Evolutionary conservation across 495 filamentous ascomycete genomes (phyloP).

Genomic region (Chaetomium fimeti): DNA sequence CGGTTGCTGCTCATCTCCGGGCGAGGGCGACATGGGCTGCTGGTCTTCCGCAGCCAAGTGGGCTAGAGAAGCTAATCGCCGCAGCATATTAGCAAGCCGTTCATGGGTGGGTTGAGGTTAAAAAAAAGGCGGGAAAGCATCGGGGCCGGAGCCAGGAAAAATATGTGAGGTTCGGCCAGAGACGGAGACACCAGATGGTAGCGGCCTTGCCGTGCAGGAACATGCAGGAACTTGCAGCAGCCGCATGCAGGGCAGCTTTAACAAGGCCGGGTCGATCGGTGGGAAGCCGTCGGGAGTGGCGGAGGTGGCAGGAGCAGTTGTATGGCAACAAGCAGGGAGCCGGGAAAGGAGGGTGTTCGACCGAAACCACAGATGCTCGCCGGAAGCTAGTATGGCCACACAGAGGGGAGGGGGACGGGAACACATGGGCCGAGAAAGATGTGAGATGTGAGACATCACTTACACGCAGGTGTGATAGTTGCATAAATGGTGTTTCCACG

Average conservation of each 20-base stretch:
- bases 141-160: neutral
- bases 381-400: neutral
- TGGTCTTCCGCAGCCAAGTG: conserved; percentile 41
- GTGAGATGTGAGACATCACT: conserved; percentile 24
- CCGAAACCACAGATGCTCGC: neutral
- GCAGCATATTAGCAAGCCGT: conserved; percentile 44
- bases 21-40: conserved; percentile 56
- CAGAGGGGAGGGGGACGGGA: neutral
- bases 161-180: conserved; percentile 21
- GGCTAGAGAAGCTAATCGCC: conserved; percentile 47
- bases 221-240: conserved; percentile 38
- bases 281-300: conserved; percentile 13
- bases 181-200: conserved; percentile 17
- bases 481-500: conserved; percentile 23
- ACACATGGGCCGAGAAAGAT: conserved; percentile 11
- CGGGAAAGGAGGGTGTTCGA: neutral
- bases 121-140: neutral
- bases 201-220: conserved; percentile 24
- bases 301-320: conserved; percentile 7
- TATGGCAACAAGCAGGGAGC: neutral
- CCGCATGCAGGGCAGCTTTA: conserved; percentile 36
- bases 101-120: conserved; percentile 14
- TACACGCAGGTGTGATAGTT: conserved; percentile 29
- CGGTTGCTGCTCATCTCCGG: conserved; percentile 53
- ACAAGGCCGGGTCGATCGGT: conserved; percentile 17